phyloP scores from a whole-genome alignment of 1,139 yeast species.

The Pichia sp. region DNA sequence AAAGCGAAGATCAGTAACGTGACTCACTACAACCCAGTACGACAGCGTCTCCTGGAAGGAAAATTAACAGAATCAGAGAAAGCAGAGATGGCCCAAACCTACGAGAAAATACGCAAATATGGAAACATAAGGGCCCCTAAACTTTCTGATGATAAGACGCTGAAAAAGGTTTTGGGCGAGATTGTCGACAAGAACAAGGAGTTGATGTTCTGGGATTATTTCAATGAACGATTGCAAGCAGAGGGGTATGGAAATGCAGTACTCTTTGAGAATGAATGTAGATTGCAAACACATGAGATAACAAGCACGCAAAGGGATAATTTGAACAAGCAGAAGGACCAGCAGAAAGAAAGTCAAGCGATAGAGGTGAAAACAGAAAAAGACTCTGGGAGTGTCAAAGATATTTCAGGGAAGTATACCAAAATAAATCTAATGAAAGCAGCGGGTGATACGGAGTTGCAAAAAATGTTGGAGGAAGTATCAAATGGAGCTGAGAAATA shows the following conservation, averaged over 20 bases:
- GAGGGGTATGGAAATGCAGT: not conserved
- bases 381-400: not conserved
- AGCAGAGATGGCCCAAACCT: not conserved
- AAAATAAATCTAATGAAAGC: constrained; percentile 12
- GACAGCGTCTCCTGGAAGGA: constrained; percentile 10
- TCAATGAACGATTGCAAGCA: not conserved
- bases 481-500: not conserved
- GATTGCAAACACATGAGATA: constrained; percentile 1
- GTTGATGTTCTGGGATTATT: constrained; percentile 8
- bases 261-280: constrained; percentile 10
- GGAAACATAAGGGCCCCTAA: constrained; percentile 14
- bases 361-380: not conserved
- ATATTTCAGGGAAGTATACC: constrained; percentile 1
- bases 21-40: constrained; percentile 19
- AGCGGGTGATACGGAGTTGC: constrained; percentile 9
- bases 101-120: constrained; percentile 12
- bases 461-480: constrained; percentile 13
- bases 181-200: constrained; percentile 4
- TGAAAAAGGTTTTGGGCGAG: constrained; percentile 13
- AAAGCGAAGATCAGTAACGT: constrained; percentile 18
- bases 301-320: constrained; percentile 1
- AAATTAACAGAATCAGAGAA: constrained; percentile 2
- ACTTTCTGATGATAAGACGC: constrained; percentile 13
- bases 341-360: not conserved
- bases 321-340: not conserved